phyloP scores from a whole-genome alignment of 495 filamentous ascomycete species.

The Penicillium paxilli region DNA sequence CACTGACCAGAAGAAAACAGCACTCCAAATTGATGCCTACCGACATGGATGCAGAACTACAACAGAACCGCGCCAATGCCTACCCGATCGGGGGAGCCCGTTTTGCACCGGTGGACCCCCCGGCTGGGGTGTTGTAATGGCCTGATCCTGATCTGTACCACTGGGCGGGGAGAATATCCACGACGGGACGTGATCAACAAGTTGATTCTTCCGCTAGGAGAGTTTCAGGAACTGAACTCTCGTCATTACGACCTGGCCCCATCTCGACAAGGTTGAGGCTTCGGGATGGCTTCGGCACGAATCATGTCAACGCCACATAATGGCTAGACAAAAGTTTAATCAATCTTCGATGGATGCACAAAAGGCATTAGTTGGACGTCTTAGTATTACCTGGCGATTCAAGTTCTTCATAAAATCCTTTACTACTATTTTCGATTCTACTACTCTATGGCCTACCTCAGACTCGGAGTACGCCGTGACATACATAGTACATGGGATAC shows the following conservation, averaged over 20 bases:
- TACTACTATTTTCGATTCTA: background rate
- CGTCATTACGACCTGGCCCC: no score
- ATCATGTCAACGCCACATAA: background rate
- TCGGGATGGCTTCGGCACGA: constrained; percentile 1
- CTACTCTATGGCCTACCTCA: background rate
- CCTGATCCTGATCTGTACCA: background rate
- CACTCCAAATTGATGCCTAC: no score
- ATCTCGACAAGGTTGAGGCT: no score
- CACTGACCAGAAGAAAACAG: background rate
- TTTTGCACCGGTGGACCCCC: constrained; percentile 3
- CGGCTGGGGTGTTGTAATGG: background rate
- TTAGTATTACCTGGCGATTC: background rate
- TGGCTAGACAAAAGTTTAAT: background rate
- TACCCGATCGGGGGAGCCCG: constrained; percentile 15
- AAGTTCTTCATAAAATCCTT: background rate
- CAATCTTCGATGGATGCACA: background rate
- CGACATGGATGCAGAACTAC: constrained; percentile 39
- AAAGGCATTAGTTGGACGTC: background rate
- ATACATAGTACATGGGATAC: no score
- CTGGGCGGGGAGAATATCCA: background rate
- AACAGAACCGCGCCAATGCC: constrained; percentile 48
- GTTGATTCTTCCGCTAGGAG: background rate
- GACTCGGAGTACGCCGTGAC: no score
- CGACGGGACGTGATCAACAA: background rate
- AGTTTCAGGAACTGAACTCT: background rate